These are phyloP conservation scores for Apophysomyces ossiformis DNA, from an alignment of 371 early-diverging fungal genomes.

Conservation along the genomic window DNA sequence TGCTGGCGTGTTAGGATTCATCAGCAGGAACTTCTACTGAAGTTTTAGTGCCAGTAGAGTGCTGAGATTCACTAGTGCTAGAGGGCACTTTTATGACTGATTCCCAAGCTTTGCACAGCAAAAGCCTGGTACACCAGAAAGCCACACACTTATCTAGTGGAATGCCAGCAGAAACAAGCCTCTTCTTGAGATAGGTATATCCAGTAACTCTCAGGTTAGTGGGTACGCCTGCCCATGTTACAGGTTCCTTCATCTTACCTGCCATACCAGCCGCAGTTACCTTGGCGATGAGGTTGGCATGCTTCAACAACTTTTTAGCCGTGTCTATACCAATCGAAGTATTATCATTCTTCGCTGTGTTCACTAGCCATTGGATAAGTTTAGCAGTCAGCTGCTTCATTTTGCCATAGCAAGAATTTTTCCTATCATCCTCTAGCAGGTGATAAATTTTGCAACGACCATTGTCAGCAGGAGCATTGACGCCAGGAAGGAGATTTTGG, in stretches of 20 bases:
- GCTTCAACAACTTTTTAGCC: neutral
- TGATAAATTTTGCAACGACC: neutral
- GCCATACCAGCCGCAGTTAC: neutral
- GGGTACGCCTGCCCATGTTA: neutral
- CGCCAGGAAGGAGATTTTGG: neutral
- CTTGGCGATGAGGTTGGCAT: neutral
- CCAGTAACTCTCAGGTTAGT: neutral
- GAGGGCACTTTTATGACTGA: no score
- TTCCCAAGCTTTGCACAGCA: no score
- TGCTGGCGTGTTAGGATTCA: no score
- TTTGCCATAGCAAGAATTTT: neutral
- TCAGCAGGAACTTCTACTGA: no score
- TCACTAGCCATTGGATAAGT: neutral
- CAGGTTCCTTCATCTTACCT: neutral
- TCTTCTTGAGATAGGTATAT: no score
- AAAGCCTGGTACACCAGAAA: no score
- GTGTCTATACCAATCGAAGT: neutral
- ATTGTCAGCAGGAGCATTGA: neutral
- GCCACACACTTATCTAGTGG: no score
- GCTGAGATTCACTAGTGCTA: no score
- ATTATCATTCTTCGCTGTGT: neutral
- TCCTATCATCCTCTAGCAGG: neutral
- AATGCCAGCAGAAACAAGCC: no score
- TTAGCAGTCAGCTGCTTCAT: neutral
- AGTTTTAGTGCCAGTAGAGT: no score